Evolutionary conservation across 352 stramenopile genomes (phyloP).

Genomic region (Phytopythium helicoides): DNA sequence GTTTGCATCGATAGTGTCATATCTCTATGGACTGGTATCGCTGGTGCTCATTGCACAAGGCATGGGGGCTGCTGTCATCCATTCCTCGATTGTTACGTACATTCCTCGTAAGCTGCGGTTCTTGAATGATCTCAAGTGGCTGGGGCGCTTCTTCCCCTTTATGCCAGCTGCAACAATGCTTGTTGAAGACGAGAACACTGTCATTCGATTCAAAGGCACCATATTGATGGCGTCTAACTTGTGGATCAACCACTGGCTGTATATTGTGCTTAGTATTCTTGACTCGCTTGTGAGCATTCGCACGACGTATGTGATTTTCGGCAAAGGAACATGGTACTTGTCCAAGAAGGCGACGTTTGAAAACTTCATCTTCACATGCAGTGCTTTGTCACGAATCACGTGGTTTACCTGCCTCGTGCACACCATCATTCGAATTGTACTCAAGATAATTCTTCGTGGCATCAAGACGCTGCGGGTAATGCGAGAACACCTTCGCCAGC

Average conservation of each 20-base stretch:
- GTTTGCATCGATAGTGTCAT: constrained; percentile 15
- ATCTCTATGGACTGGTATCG: constrained; percentile 27
- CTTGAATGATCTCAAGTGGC: constrained; percentile 1
- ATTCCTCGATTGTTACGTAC: constrained; percentile 14
- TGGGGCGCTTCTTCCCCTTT: constrained; percentile 12
- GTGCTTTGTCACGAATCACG: constrained; percentile 27
- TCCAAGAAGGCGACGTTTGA: constrained; percentile 22
- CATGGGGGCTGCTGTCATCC: constrained; percentile 5
- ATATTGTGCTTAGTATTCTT: constrained; percentile 35
- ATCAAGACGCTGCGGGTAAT: constrained; percentile 83
- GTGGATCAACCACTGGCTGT: constrained; percentile 50
- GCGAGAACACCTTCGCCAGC: constrained; percentile 7
- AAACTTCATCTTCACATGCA: constrained; percentile 38
- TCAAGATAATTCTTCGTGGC: constrained; percentile 29
- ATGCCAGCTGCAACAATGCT: constrained; percentile 14
- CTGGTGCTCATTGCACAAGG: constrained; percentile 19
- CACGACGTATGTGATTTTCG: constrained; percentile 29
- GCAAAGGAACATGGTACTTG: constrained; percentile 38
- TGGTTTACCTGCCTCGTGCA: constrained; percentile 36
- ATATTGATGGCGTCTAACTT: constrained; percentile 33
- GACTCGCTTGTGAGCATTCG: constrained; percentile 27
- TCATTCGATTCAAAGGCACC: constrained; percentile 21
- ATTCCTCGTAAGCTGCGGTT: constrained; percentile 14
- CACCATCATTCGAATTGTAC: constrained; percentile 10
- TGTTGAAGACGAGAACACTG: constrained; percentile 5